These are phyloP conservation scores for Lactifluus piperatus DNA, from an alignment of 768 basidiomycete genomes.

Conservation along the genomic window DNA sequence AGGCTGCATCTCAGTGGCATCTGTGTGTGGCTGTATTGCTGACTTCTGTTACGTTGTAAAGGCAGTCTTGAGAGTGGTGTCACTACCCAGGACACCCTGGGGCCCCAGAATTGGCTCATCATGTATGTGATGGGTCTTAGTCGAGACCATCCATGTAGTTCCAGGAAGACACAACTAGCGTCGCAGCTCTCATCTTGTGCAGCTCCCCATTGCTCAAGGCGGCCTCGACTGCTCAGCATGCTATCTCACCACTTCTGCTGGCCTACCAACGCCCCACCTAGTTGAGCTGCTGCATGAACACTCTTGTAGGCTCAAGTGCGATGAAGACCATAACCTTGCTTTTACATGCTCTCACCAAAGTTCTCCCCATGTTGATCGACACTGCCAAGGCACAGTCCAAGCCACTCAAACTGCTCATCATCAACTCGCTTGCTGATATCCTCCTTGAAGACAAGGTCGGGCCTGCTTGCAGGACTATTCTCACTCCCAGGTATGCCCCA, in stretches of 20 bases:
- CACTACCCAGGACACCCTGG: constrained; percentile 22
- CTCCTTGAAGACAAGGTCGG: constrained; percentile 61
- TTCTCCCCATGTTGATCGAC: constrained; percentile 45
- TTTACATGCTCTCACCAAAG: constrained; percentile 43
- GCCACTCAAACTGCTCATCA: constrained; percentile 58
- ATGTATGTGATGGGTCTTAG: too few species aligned
- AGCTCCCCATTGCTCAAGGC: constrained; percentile 49
- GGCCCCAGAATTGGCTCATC: too few species aligned
- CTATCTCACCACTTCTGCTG: constrained; percentile 68
- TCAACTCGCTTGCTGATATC: constrained; percentile 85
- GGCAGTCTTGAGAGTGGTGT: constrained; percentile 37
- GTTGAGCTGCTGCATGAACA: constrained; percentile 55
- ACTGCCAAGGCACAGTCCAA: constrained; percentile 23
- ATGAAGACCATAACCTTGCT: constrained; percentile 47
- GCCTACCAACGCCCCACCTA: constrained; percentile 58
- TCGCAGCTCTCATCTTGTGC: constrained; percentile 73
- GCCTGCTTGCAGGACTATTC: too few species aligned
- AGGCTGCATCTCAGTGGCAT: constrained; percentile 15
- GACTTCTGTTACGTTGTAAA: constrained; percentile 45
- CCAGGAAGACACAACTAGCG: constrained; percentile 91
- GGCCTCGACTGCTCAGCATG: constrained; percentile 62
- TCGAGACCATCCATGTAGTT: too few species aligned
- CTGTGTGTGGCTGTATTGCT: constrained; percentile 45
- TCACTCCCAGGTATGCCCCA: too few species aligned
- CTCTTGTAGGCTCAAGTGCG: constrained; percentile 37